phyloP scores from a whole-genome alignment of 495 filamentous ascomycete species.

The Penicillium egyptiacum region DNA sequence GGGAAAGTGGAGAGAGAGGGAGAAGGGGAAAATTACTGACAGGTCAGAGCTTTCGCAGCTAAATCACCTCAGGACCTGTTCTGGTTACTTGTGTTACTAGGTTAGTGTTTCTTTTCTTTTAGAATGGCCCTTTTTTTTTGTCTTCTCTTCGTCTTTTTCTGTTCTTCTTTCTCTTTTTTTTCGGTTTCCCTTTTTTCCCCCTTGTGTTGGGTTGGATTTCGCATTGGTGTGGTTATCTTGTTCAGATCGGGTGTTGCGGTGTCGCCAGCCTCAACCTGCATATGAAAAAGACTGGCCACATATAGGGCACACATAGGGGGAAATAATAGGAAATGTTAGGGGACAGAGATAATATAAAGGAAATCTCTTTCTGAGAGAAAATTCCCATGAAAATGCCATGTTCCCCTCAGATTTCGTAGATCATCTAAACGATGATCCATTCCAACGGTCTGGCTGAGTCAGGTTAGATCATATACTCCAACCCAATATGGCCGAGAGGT shows the following conservation, averaged over 20 bases:
- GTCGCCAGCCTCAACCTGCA: conserved; percentile 19
- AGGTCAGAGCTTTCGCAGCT: conserved; percentile 14
- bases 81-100: conserved; percentile 10
- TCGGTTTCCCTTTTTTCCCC: background rate
- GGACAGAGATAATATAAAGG: background rate
- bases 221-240: conserved; percentile 11
- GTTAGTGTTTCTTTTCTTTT: conserved; percentile 1
- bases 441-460: conserved; percentile 36
- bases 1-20: conserved; percentile 17
- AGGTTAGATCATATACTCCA: conserved; percentile 31
- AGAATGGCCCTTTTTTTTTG: no score
- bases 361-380: conserved; percentile 10
- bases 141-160: background rate
- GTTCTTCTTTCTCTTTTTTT: background rate
- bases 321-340: background rate
- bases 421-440: conserved; percentile 28
- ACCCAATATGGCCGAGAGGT: background rate
- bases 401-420: conserved; percentile 12
- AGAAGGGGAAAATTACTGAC: conserved; percentile 18
- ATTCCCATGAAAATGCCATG: conserved; percentile 4
- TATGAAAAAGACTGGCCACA: conserved; percentile 6
- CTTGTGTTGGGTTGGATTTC: conserved; percentile 1
- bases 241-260: conserved; percentile 10
- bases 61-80: conserved; percentile 1
- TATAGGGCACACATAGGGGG: background rate